These are phyloP conservation scores for Yamadazyma dendronema DNA, from an alignment of 1,139 yeast genomes.

Conservation along the genomic window DNA sequence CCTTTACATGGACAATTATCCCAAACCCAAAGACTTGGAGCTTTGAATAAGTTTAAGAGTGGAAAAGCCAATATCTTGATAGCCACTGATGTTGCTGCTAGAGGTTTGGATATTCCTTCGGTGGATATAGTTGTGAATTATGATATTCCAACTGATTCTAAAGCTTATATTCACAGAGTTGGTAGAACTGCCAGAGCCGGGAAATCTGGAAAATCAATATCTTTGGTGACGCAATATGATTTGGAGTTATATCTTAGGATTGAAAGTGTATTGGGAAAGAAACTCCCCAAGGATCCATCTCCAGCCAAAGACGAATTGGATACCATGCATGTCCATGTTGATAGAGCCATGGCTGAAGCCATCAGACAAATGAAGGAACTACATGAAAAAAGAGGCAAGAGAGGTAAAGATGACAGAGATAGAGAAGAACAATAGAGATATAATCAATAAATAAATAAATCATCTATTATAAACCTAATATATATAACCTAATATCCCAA, in stretches of 20 bases:
- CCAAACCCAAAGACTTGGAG: conserved; percentile 90
- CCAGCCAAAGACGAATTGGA: conserved; percentile 77
- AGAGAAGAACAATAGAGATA: conserved; percentile 33
- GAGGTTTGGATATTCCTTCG: conserved; percentile 94
- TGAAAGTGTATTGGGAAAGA: conserved; percentile 80
- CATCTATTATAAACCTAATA: neutral
- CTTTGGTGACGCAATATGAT: conserved; percentile 93
- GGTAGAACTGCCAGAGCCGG: conserved; percentile 99
- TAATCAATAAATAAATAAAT: neutral
- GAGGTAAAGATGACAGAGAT: conserved; percentile 44
- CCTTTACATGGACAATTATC: conserved; percentile 94
- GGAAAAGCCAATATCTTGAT: conserved; percentile 80
- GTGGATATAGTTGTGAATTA: conserved; percentile 92
- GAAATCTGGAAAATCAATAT: conserved; percentile 86
- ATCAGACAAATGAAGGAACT: conserved; percentile 76
- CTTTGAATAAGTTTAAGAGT: conserved; percentile 86
- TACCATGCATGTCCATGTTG: conserved; percentile 82
- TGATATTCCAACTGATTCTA: conserved; percentile 97
- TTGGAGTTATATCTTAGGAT: conserved; percentile 83
- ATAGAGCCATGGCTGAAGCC: conserved; percentile 89
- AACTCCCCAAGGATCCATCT: conserved; percentile 72
- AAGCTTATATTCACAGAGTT: conserved; percentile 94
- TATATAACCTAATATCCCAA: too few species aligned
- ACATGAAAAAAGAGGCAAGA: conserved; percentile 46
- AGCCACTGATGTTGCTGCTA: conserved; percentile 97